Percentiles rank a stretch among this genome's conserved stretches.
Conservation (phyloP, 768 basidiomycete genomes). For the Aureoboletus auriporus region DNA sequence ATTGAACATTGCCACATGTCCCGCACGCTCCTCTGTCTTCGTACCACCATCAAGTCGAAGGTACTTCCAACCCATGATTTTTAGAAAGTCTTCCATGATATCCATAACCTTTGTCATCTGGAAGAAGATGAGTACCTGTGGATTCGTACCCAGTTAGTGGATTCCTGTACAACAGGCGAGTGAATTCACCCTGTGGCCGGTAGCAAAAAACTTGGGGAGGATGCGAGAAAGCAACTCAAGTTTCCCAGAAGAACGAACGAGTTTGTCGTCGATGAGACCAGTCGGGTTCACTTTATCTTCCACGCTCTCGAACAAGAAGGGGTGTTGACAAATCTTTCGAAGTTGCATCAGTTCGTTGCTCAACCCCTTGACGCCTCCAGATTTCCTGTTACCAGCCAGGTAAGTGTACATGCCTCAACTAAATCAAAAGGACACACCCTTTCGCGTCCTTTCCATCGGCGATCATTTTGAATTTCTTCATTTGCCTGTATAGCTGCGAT, state of each 20-base stretch:
- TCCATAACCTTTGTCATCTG: slow-evolving; percentile 99
- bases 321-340: slow-evolving; percentile 97
- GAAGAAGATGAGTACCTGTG: slow-evolving; percentile 95
- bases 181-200: slow-evolving; percentile 74
- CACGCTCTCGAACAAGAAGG: slow-evolving; percentile 92
- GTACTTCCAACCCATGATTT: slow-evolving; percentile 81
- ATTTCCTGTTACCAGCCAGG: slow-evolving; percentile 42
- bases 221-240: slow-evolving; percentile 88
- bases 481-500: slow-evolving; percentile 90
- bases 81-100: slow-evolving; percentile 94
- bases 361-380: slow-evolving; percentile 78
- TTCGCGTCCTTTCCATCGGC: slow-evolving; percentile 74
- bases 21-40: slow-evolving; percentile 91
- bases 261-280: slow-evolving; percentile 76
- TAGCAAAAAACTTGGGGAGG: slow-evolving; percentile 91
- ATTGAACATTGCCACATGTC: slow-evolving; percentile 84
- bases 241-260: slow-evolving; percentile 88
- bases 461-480: slow-evolving; percentile 98
- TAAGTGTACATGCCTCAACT: slow-evolving; percentile 5
- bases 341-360: slow-evolving; percentile 98
- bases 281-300: slow-evolving; percentile 90
- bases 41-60: slow-evolving; percentile 95
- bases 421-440: slow-evolving; percentile 46
- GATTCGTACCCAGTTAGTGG: slow-evolving; percentile 4
- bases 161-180: not conserved